Percentiles rank a stretch among this genome's conserved stretches.
Conservation (phyloP, 305 asterid species). For the Fraxinus dipetala region DNA sequence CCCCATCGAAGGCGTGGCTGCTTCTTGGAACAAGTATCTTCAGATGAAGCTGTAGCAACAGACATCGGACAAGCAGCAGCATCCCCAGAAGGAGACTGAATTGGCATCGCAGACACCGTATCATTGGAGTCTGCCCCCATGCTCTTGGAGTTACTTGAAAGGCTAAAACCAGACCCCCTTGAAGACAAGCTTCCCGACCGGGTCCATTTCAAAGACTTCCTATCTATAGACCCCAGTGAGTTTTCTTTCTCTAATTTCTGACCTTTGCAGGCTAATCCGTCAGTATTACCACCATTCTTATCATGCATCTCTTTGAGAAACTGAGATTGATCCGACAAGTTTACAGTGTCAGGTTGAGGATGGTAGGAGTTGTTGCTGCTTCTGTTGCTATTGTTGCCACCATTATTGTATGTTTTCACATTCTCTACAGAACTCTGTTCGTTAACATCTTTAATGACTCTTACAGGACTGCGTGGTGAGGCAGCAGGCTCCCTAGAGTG, state of each 20-base stretch:
- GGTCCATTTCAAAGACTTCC: conserved; percentile 81
- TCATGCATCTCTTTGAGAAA: conserved; percentile 46
- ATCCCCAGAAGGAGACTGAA: conserved; percentile 43
- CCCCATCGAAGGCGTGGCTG: conserved; percentile 99
- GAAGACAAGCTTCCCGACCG: conserved; percentile 81
- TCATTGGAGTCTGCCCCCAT: conserved; percentile 59
- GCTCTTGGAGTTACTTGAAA: conserved; percentile 70
- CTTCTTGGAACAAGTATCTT: conserved; percentile 74
- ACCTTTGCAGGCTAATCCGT: conserved; percentile 31
- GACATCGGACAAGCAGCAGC: conserved; percentile 42
- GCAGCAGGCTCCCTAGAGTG: background rate
- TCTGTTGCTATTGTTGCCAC: conserved; percentile 12
- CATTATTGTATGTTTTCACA: conserved; percentile 28
- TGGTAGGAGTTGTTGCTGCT: conserved; percentile 13
- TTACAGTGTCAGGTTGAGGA: conserved; percentile 41
- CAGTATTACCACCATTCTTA: conserved; percentile 36
- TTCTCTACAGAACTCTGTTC: conserved; percentile 62
- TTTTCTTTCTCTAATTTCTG: conserved; percentile 63
- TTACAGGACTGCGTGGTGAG: conserved; percentile 34
- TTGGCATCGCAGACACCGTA: conserved; percentile 41
- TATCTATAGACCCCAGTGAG: conserved; percentile 50
- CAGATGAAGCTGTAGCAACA: conserved; percentile 49
- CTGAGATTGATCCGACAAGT: conserved; percentile 41
- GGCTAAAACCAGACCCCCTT: conserved; percentile 71
- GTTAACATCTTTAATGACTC: conserved; percentile 40